These are phyloP conservation scores for Talaromyces borbonicus DNA, from an alignment of 495 filamentous ascomycete genomes.

Conservation along the genomic window DNA sequence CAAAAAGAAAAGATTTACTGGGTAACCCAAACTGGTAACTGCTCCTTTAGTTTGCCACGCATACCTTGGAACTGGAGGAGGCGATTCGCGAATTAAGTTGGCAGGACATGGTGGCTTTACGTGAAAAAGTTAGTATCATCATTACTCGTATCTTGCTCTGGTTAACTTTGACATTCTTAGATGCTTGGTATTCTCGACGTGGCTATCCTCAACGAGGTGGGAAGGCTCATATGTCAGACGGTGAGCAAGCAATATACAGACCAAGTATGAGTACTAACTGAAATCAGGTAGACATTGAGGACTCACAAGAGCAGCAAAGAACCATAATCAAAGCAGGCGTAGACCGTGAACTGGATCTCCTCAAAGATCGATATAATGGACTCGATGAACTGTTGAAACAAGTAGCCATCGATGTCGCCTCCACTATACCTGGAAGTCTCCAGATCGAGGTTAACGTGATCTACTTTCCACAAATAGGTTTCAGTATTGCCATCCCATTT, in stretches of 20 bases:
- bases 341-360: constrained; percentile 64
- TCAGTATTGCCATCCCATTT: constrained; percentile 66
- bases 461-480: constrained; percentile 86
- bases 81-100: constrained; percentile 51
- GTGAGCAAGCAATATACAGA: constrained; percentile 15
- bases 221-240: constrained; percentile 59
- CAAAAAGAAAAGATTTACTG: not conserved
- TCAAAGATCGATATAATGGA: constrained; percentile 70
- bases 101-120: constrained; percentile 43
- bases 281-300: constrained; percentile 68
- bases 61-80: constrained; percentile 59
- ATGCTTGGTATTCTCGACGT: constrained; percentile 37
- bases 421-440: constrained; percentile 50
- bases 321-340: constrained; percentile 66
- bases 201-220: constrained; percentile 49
- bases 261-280: constrained; percentile 2
- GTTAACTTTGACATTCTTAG: constrained; percentile 15
- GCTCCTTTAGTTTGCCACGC: constrained; percentile 50
- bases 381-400: constrained; percentile 61
- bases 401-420: constrained; percentile 51
- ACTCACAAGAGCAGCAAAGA: constrained; percentile 61
- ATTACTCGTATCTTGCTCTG: constrained; percentile 4
- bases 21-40: not conserved
- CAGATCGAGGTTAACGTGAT: constrained; percentile 63
- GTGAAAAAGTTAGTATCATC: constrained; percentile 40